Conservation (phyloP, 208 protist species). For the Entamoeba histolytica region DNA sequence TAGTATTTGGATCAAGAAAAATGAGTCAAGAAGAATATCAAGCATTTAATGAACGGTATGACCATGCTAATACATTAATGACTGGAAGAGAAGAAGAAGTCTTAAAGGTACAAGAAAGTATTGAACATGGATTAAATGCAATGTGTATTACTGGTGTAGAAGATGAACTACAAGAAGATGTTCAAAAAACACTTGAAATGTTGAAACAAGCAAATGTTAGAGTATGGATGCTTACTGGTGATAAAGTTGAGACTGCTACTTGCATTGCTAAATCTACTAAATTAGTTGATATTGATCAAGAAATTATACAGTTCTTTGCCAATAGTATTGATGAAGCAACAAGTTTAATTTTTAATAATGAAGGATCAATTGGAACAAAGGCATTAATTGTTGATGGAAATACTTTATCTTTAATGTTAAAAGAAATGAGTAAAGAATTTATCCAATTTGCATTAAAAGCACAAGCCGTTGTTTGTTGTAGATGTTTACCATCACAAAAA, state of each 20-base stretch:
- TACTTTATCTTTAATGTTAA: slow-evolving; percentile 39
- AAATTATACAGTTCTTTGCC: slow-evolving; percentile 31
- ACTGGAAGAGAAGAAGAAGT: background rate
- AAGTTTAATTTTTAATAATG: slow-evolving; percentile 7
- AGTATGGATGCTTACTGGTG: slow-evolving; percentile 91
- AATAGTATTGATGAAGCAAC: background rate
- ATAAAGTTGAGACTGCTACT: slow-evolving; percentile 58
- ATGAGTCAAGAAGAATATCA: background rate
- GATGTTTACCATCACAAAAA: slow-evolving; percentile 80
- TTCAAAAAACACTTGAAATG: slow-evolving; percentile 61
- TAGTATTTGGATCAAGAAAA: slow-evolving; percentile 52
- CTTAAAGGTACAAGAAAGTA: background rate
- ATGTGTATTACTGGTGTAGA: slow-evolving; percentile 79
- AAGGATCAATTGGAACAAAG: background rate
- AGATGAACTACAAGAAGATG: slow-evolving; percentile 77
- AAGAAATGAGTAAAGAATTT: slow-evolving; percentile 37
- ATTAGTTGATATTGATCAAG: slow-evolving; percentile 51
- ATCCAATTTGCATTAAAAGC: slow-evolving; percentile 9
- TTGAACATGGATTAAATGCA: slow-evolving; percentile 39
- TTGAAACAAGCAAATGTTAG: slow-evolving; percentile 78
- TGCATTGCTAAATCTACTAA: slow-evolving; percentile 58
- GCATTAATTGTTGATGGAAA: slow-evolving; percentile 41
- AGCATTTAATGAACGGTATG: background rate
- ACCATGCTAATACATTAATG: background rate
- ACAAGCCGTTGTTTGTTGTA: background rate